Percentiles rank a stretch among this genome's conserved stretches.
phyloP scores from a whole-genome alignment of 495 filamentous ascomycete species.

The Thermothielavioides terrestris region DNA sequence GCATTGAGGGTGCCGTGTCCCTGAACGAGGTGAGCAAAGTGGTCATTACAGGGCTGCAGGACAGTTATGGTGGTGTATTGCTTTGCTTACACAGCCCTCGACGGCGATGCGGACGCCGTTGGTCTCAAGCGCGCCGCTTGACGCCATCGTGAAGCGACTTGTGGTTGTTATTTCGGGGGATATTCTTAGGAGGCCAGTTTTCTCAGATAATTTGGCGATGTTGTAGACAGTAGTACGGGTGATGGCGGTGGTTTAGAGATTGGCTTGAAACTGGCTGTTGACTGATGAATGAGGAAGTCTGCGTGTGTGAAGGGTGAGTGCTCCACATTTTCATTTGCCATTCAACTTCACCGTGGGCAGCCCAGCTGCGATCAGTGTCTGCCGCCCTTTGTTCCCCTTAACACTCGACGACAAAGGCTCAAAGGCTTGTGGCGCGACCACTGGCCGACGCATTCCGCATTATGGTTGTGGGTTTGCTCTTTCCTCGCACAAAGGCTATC shows the following conservation, averaged over 20 bases:
- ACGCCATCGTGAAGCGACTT: slow-evolving; percentile 1
- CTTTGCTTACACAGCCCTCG: slow-evolving; percentile 69
- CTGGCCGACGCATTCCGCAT: too few species aligned
- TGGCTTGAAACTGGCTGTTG: not conserved
- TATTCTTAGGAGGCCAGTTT: too few species aligned
- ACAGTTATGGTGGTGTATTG: not conserved
- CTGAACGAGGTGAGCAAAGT: slow-evolving; percentile 36
- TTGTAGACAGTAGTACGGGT: too few species aligned
- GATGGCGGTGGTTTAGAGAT: not conserved
- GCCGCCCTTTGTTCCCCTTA: not conserved
- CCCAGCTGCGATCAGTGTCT: not conserved
- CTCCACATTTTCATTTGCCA: not conserved
- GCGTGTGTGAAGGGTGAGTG: too few species aligned
- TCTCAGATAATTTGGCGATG: not conserved
- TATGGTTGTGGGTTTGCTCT: too few species aligned
- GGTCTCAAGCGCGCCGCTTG: slow-evolving; percentile 11
- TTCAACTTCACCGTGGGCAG: too few species aligned
- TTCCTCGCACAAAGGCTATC: too few species aligned
- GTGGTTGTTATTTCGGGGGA: not conserved
- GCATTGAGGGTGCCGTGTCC: slow-evolving; percentile 85
- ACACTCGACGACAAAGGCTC: too few species aligned
- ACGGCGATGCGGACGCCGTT: slow-evolving; percentile 49
- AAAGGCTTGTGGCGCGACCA: too few species aligned
- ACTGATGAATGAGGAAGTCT: too few species aligned
- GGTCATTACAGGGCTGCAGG: not conserved